phyloP scores from a whole-genome alignment of 768 basidiomycete genomes.

The Pisolithus microcarpus region DNA sequence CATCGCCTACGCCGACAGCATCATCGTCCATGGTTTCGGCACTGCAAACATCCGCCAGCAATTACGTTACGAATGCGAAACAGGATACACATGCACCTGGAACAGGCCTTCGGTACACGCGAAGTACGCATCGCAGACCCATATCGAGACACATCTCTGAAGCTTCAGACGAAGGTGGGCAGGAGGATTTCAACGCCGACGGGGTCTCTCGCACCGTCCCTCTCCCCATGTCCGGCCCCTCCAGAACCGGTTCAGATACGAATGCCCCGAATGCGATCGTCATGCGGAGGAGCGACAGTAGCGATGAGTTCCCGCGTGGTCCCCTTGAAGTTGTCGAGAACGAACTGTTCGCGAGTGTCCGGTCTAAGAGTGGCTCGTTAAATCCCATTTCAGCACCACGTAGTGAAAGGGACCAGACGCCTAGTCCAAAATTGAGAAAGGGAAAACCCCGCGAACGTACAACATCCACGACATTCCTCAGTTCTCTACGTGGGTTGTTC shows the following conservation, averaged over 20 bases:
- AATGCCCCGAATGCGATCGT: not conserved
- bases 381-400: not conserved
- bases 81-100: not conserved
- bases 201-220: no score
- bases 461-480: slow-evolving; percentile 17
- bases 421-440: not conserved
- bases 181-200: not conserved
- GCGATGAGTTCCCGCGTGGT: slow-evolving; percentile 10
- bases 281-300: slow-evolving; percentile 6
- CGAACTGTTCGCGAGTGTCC: slow-evolving; percentile 12
- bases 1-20: not conserved
- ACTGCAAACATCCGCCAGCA: not conserved
- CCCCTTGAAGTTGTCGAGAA: slow-evolving; percentile 21
- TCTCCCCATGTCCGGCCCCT: not conserved
- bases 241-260: not conserved
- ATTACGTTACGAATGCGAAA: not conserved
- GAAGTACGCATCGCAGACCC: slow-evolving; percentile 11
- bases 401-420: not conserved
- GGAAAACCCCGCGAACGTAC: slow-evolving; percentile 13
- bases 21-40: not conserved
- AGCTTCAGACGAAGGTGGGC: slow-evolving; percentile 15
- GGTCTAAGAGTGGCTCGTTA: not conserved
- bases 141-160: slow-evolving; percentile 22
- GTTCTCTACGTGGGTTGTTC: slow-evolving; percentile 23
- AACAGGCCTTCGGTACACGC: not conserved